These are phyloP conservation scores for Vinca minor DNA, from an alignment of 257 asterid genomes.

Conservation along the genomic window DNA sequence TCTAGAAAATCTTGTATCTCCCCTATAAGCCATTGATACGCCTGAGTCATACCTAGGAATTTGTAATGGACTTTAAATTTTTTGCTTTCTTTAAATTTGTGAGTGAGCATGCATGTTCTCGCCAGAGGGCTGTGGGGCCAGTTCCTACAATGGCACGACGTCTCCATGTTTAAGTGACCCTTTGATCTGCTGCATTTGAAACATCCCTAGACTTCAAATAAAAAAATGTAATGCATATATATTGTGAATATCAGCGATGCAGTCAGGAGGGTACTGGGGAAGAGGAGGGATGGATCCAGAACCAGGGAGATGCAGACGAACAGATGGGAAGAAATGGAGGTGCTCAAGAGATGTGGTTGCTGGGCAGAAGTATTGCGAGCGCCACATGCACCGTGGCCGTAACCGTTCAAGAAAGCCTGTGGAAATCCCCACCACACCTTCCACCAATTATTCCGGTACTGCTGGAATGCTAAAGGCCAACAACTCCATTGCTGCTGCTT, in stretches of 20 bases:
- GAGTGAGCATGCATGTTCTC: too few relatives aligned
- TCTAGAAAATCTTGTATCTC: too few relatives aligned
- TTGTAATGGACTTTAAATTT: too few relatives aligned
- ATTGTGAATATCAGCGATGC: slow-evolving; percentile 42
- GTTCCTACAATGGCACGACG: too few relatives aligned
- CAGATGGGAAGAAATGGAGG: slow-evolving; percentile 97
- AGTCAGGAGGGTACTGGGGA: slow-evolving; percentile 76
- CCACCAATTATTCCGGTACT: slow-evolving; percentile 7
- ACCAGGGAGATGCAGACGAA: slow-evolving; percentile 96
- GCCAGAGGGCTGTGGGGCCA: too few relatives aligned
- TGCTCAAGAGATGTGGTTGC: slow-evolving; percentile 87
- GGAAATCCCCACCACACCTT: slow-evolving; percentile 77
- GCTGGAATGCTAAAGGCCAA: slow-evolving; percentile 6
- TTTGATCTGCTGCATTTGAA: too few relatives aligned
- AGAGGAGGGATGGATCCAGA: slow-evolving; percentile 86
- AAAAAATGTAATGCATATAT: too few relatives aligned
- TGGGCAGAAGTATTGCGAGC: slow-evolving; percentile 88
- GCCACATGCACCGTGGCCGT: slow-evolving; percentile 87
- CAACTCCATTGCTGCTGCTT: not conserved
- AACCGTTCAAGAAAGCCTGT: slow-evolving; percentile 99
- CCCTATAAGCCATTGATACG: too few relatives aligned
- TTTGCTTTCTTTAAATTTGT: too few relatives aligned
- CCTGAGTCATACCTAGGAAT: too few relatives aligned
- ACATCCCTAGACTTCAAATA: too few relatives aligned
- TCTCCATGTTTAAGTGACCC: too few relatives aligned